Conservation (phyloP, 768 basidiomycete species). For the Phaffia tasmanica region DNA sequence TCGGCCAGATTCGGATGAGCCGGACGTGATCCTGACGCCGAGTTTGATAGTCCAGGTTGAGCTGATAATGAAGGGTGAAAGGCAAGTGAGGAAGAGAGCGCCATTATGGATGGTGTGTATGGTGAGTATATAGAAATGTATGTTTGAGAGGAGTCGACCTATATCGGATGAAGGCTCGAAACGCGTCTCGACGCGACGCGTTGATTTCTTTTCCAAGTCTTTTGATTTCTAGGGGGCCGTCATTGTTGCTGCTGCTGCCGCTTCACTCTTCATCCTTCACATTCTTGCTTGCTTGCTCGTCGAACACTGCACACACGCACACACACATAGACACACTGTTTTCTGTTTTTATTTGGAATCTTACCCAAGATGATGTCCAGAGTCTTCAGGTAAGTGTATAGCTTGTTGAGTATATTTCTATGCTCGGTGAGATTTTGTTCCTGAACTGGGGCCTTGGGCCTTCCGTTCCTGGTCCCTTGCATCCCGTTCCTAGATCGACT, state of each 20-base stretch:
- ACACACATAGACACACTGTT: no score
- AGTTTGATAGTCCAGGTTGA: neutral
- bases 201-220: no score
- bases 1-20: neutral
- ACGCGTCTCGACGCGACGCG: no score
- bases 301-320: no score
- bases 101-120: neutral
- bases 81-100: neutral
- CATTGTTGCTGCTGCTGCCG: no score
- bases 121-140: no score
- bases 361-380: conserved; percentile 16
- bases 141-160: no score
- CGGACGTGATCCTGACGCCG: conserved; percentile 5
- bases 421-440: neutral
- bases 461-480: neutral
- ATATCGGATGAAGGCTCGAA: no score
- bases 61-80: neutral
- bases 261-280: no score
- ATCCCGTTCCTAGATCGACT: conserved; percentile 14
- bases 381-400: conserved; percentile 14
- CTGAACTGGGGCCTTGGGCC: neutral
- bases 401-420: neutral
- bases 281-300: no score
- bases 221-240: no score
- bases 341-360: no score